A percentile compares a stretch with the other conserved stretches of the same genome.
phyloP scores from a whole-genome alignment of 225 moss, liverwort and hornwort genomes.

The Physcomitrellopsis africana region DNA sequence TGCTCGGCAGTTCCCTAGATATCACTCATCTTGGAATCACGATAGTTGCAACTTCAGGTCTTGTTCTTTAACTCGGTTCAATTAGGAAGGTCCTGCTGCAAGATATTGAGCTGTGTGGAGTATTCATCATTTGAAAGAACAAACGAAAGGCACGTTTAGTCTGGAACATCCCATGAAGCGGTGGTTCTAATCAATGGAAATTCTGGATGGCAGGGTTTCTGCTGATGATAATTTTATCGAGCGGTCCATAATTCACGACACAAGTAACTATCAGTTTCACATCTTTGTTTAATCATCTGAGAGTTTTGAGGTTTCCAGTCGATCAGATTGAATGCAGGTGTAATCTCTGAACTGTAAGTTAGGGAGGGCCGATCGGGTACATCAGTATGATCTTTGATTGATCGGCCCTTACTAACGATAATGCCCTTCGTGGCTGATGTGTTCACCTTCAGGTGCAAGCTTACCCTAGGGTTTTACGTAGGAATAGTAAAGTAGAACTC shows the following conservation, averaged over 20 bases:
- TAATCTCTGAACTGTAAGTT: not conserved
- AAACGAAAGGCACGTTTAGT: not conserved
- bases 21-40: not conserved
- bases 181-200: constrained; percentile 23
- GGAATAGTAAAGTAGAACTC: not conserved
- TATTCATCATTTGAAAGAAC: not conserved
- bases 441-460: not conserved
- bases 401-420: not conserved
- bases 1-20: not conserved
- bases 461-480: not conserved
- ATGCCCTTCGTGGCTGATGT: not conserved
- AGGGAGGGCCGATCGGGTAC: not conserved
- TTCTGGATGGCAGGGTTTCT: constrained; percentile 26
- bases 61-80: not conserved
- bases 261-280: constrained; percentile 18
- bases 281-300: not conserved
- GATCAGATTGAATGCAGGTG: not conserved
- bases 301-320: not conserved
- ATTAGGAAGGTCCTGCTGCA: not conserved
- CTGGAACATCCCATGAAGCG: not conserved
- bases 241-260: constrained; percentile 1
- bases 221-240: constrained; percentile 15
- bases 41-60: not conserved
- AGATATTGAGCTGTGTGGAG: constrained; percentile 8
- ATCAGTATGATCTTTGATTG: not conserved